A percentile compares a stretch with the other conserved stretches of the same genome.
Conservation (phyloP, 139 green algal genomes). For the Limnomonas spitsbergensis region DNA sequence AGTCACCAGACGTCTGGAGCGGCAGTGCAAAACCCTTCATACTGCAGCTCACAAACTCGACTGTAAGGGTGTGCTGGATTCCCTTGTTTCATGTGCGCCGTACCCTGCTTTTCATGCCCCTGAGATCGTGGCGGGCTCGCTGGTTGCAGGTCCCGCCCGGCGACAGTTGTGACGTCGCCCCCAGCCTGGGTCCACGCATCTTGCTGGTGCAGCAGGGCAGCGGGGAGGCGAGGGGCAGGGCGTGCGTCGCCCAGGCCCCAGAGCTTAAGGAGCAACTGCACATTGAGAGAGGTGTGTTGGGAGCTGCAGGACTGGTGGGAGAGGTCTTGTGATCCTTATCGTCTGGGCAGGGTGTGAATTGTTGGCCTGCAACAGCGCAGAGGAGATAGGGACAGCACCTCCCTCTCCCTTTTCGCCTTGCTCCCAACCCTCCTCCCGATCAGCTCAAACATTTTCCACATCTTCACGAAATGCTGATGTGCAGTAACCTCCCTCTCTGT, state of each 20-base stretch:
- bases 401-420: neutral
- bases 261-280: neutral
- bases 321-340: neutral
- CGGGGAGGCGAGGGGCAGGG: neutral
- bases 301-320: neutral
- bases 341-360: neutral
- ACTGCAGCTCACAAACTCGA: too few species aligned
- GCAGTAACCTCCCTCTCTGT: neutral
- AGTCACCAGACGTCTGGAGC: too few species aligned
- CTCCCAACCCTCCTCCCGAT: neutral
- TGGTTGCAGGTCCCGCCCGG: neutral
- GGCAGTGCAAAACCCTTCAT: too few species aligned
- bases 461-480: neutral
- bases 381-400: neutral
- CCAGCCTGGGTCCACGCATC: neutral
- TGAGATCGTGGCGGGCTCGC: neutral
- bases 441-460: neutral
- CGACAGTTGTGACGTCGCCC: neutral
- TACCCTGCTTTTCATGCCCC: neutral
- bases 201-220: conserved; percentile 4
- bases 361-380: neutral
- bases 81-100: too few species aligned
- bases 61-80: too few species aligned
- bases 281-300: neutral
- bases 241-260: neutral